Base-by-base conservation (phyloP, 2,329 filamentous ascomycete species). In the Fusarium succisae region DNA sequence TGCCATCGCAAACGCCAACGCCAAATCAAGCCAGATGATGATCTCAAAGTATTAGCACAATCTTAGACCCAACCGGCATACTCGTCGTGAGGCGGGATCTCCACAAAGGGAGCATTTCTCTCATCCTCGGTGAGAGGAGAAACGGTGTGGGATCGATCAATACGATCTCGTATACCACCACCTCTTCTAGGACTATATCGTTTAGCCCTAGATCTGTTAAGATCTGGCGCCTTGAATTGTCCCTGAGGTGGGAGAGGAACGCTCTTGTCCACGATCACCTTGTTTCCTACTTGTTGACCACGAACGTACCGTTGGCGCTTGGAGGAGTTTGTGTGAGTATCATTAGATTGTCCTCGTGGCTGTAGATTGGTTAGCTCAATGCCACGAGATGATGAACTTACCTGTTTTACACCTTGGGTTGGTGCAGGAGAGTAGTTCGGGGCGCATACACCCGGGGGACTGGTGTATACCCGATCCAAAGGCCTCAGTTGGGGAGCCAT, bases 41-140 rank as follows among this genome's bases (percentile, higher is more conserved):
- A 45, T 22, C 32, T 20, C 41, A 35, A 38, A 20, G 12, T 20
- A 15, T 14, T 14, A 22, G 14, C 15, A 18, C 30, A 35, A 28
- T 26, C 15, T 18, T 45, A 62, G 14, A 62, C 14, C 39, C 53
- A 56, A 14, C 20, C 20, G 7, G 24, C 12, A 35, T 70, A 48
- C 37, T 70, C 66, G 18, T 58, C 66, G 17, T 70, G 18, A 4
- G 26, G 2, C 8, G 66, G 59, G 10, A 70, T 45, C 8, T 26
- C 20, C n/a, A 70, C 37, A 32, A 12, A 17, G 1, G 59, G 67
- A 8, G 53, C 67, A 4, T 35, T 53, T 8, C 26, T 44, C 24
- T 70, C 67, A 39, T 51, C 55, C 26, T 54, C 53, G 14, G 60
- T 70, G 12, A 70, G 67, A 22, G 67, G 66, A 6, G 67, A 70